Base-by-base conservation (phyloP, 2,329 filamentous ascomycete genomes). In the Verticillium albo-atrum region DNA sequence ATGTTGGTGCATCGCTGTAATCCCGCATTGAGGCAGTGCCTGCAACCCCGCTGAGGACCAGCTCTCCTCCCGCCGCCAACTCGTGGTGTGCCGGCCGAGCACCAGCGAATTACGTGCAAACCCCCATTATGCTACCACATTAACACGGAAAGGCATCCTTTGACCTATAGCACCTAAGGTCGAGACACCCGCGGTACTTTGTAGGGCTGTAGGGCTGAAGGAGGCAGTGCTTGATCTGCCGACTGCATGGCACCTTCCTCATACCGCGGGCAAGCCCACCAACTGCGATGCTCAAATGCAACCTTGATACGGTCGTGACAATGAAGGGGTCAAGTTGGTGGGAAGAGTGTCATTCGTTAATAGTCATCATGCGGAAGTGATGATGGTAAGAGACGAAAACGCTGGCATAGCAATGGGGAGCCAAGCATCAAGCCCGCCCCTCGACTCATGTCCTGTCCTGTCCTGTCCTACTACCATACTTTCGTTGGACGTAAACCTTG, bases 261-360 rank as follows among this genome's bases (percentile, higher is more conserved):
- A 32, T 32, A 20, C 25, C 5, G n/a, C 25, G 20, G 10, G 25
- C 17, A 50, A 20, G 6, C 12, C 42, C 9, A 25, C 20, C 20
- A 20, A n/a, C 14, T 20, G 42, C 42, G 4, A 12, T 12, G 20
- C 2, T 20, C 6, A 6, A 23, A 23, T 4, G 25, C 14, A 3
- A 23, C 17, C n/a, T 20, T 25, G 35, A 23, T 23, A 10, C 4
- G 3, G 25, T 12, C 42, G 25, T 26, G 7, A 12, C 20, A 7
- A 12, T 12, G 14, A 20, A 23, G 25, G 20, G 20, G 10, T 3
- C 42, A 50, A 12, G 57, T 34, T 60, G 32, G 55, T 57, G 42
- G 56, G 60, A 52, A 42, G 55, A 37, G 55, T 59, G 54, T 57
- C 55, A 50, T 62, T 63, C 57, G 60, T 61, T 59, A 60, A 59